A percentile compares a stretch with the other conserved stretches of the same genome.
Evolutionary conservation across 805 yeast species (phyloP).

Genomic region (Naumovozyma castellii): DNA sequence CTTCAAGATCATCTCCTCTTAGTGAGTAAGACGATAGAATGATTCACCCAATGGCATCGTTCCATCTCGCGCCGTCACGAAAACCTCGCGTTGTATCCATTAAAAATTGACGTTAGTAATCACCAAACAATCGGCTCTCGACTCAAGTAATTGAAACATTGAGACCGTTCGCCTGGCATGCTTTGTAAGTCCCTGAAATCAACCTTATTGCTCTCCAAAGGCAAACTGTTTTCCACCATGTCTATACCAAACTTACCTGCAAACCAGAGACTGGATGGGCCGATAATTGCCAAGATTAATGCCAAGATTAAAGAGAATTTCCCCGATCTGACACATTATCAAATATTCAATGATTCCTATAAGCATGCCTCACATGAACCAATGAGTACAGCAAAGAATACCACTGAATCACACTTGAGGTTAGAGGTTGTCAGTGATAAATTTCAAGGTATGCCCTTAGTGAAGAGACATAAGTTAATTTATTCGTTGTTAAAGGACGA

Average conservation of each 20-base stretch:
- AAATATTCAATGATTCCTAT: slow-evolving; percentile 69
- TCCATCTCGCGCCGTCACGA: too few species aligned
- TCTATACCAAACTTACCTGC: not conserved
- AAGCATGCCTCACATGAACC: slow-evolving; percentile 86
- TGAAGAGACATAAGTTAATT: slow-evolving; percentile 69
- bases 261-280: slow-evolving; percentile 8
- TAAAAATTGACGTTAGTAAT: too few species aligned
- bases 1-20: too few species aligned
- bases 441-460: slow-evolving; percentile 56
- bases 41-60: too few species aligned
- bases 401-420: slow-evolving; percentile 74
- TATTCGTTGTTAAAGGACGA: slow-evolving; percentile 66
- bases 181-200: too few species aligned
- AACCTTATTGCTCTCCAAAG: too few species aligned
- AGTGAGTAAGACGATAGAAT: too few species aligned
- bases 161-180: too few species aligned
- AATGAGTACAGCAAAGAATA: slow-evolving; percentile 60
- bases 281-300: slow-evolving; percentile 5
- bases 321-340: slow-evolving; percentile 23
- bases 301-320: not conserved
- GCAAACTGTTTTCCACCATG: not conserved
- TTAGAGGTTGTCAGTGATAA: slow-evolving; percentile 60
- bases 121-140: too few species aligned
- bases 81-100: too few species aligned
- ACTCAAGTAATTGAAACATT: too few species aligned